Percentiles rank a stretch among this genome's conserved stretches.
Evolutionary conservation across 2,329 filamentous ascomycete genomes (phyloP).

Genomic region (Aspergillus sergii): DNA sequence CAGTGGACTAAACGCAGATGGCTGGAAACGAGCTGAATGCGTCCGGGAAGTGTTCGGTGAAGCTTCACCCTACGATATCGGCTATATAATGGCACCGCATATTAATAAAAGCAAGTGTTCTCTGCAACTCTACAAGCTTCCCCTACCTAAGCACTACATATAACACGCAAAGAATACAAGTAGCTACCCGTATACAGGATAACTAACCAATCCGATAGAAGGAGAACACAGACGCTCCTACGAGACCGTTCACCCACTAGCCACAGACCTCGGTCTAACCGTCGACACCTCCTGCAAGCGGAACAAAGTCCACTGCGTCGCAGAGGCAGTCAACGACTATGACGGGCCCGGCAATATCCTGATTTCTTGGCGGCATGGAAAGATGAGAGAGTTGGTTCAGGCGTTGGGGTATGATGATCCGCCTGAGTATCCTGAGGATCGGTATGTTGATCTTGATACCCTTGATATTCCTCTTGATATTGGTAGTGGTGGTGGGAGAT

Average conservation of each 20-base stretch:
- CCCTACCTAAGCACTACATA: neutral
- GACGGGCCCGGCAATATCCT: slow-evolving; percentile 31
- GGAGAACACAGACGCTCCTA: slow-evolving; percentile 22
- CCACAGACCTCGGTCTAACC: slow-evolving; percentile 28
- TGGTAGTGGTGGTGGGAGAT: neutral
- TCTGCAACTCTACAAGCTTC: neutral
- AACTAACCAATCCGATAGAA: slow-evolving; percentile 5
- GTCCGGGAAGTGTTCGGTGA: slow-evolving; percentile 30
- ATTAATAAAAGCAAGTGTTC: slow-evolving; percentile 23
- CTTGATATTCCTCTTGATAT: neutral
- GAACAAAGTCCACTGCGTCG: slow-evolving; percentile 27
- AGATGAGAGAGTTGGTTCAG: slow-evolving; percentile 25
- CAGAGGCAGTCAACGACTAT: slow-evolving; percentile 20
- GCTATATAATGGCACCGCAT: slow-evolving; percentile 31
- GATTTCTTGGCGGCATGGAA: slow-evolving; percentile 32
- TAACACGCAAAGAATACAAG: neutral
- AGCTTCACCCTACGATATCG: slow-evolving; percentile 28
- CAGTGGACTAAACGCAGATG: slow-evolving; percentile 28
- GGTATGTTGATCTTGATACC: slow-evolving; percentile 22
- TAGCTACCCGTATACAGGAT: neutral
- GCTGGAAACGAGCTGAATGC: slow-evolving; percentile 30
- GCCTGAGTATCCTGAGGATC: slow-evolving; percentile 27
- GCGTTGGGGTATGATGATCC: slow-evolving; percentile 24
- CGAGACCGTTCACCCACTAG: slow-evolving; percentile 31
- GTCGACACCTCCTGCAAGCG: slow-evolving; percentile 32